phyloP scores from a whole-genome alignment of 2,329 filamentous ascomycete species.

The Eurotiales sp. region DNA sequence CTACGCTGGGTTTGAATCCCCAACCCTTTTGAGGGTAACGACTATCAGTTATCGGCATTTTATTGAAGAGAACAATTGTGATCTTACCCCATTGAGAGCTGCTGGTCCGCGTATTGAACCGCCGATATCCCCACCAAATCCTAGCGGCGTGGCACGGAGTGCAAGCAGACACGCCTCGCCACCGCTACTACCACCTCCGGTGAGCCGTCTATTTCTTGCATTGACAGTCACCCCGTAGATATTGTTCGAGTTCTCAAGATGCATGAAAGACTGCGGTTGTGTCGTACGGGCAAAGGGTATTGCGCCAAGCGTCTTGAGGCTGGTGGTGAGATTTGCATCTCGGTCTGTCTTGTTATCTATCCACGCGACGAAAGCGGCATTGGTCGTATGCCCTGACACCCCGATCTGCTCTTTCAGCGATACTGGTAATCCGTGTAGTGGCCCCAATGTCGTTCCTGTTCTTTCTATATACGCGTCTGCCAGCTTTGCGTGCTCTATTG shows the following conservation, averaged over 20 bases:
- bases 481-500: neutral
- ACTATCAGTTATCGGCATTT: neutral
- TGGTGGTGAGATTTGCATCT: conserved; percentile 18
- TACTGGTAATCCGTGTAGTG: conserved; percentile 50
- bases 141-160: conserved; percentile 57
- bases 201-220: conserved; percentile 31
- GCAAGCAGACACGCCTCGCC: conserved; percentile 59
- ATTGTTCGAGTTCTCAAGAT: conserved; percentile 36
- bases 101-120: neutral
- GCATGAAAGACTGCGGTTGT: conserved; percentile 54
- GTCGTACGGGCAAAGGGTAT: conserved; percentile 56
- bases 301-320: conserved; percentile 49
- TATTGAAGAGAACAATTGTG: too few species aligned
- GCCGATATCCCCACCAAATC: conserved; percentile 62
- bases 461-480: neutral
- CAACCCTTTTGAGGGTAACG: conserved; percentile 14
- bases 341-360: neutral
- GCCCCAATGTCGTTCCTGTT: conserved; percentile 33
- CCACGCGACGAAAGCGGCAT: conserved; percentile 39
- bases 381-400: conserved; percentile 51
- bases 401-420: conserved; percentile 58
- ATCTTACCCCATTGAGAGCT: neutral
- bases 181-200: conserved; percentile 36
- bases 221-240: conserved; percentile 41
- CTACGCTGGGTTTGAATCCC: conserved; percentile 21